phyloP scores from a whole-genome alignment of 495 filamentous ascomycete genomes.

The Hyaloscypha bicolor region DNA sequence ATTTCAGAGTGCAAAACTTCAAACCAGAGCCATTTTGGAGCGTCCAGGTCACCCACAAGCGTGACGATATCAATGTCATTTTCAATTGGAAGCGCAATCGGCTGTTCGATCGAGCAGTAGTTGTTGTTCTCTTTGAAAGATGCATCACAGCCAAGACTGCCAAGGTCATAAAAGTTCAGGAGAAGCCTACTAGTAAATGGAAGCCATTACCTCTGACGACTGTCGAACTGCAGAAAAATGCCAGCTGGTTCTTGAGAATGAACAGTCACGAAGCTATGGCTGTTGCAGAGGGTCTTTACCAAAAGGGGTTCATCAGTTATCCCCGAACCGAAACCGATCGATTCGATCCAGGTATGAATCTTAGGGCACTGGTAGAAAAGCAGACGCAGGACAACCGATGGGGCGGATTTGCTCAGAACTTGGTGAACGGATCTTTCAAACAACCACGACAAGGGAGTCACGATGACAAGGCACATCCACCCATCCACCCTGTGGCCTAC shows the following conservation, averaged over 20 bases:
- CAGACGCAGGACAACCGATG: constrained; percentile 75
- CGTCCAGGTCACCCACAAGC: constrained; percentile 80
- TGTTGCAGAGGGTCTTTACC: constrained; percentile 87
- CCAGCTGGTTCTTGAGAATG: constrained; percentile 80
- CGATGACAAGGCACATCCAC: constrained; percentile 96
- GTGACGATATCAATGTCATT: constrained; percentile 76
- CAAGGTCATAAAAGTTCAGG: constrained; percentile 77
- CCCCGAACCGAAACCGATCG: constrained; percentile 96
- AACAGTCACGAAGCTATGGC: constrained; percentile 87
- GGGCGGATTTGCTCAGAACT: constrained; percentile 80
- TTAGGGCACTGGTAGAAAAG: constrained; percentile 78
- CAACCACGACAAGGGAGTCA: constrained; percentile 80
- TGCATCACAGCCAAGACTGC: constrained; percentile 79
- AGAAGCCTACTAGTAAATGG: constrained; percentile 93
- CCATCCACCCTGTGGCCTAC: constrained; percentile 90
- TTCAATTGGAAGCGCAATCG: constrained; percentile 84
- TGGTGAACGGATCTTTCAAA: constrained; percentile 78
- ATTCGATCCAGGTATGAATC: constrained; percentile 88
- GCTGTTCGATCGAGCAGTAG: constrained; percentile 85
- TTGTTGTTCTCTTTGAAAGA: constrained; percentile 80
- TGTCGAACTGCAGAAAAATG: constrained; percentile 98
- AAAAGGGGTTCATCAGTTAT: constrained; percentile 94
- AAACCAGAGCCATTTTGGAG: constrained; percentile 90
- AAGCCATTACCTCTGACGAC: constrained; percentile 92
- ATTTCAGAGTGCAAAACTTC: constrained; percentile 90